phyloP scores from a whole-genome alignment of 495 filamentous ascomycete genomes.

The Hypoxylon crocopeplum region DNA sequence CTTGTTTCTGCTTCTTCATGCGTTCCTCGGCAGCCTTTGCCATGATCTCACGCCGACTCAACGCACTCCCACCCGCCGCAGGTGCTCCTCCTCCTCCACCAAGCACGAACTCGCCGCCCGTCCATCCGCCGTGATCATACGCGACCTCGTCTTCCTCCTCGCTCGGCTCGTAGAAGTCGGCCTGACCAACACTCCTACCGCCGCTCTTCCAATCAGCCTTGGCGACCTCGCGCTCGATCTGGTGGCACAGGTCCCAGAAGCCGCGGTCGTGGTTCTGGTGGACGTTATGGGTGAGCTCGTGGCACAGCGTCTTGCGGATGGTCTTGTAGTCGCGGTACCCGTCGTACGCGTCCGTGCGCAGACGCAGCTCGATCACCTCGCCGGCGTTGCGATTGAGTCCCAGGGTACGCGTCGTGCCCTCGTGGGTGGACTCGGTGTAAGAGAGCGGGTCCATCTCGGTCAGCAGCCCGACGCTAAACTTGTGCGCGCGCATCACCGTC shows the following conservation, averaged over 20 bases:
- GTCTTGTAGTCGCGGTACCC: conserved; percentile 91
- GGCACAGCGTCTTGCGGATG: conserved; percentile 90
- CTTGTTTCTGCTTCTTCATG: conserved; percentile 61
- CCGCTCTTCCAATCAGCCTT: conserved; percentile 74
- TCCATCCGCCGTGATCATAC: conserved; percentile 84
- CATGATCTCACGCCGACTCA: conserved; percentile 70
- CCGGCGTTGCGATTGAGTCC: conserved; percentile 89
- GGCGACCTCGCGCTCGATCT: conserved; percentile 89
- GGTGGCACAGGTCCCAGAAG: conserved; percentile 86
- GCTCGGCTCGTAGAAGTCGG: conserved; percentile 71
- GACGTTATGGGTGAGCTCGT: conserved; percentile 94
- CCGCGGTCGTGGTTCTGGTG: conserved; percentile 79
- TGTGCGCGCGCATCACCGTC: conserved; percentile 79
- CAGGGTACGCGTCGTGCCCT: conserved; percentile 73
- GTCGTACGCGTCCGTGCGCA: conserved; percentile 92
- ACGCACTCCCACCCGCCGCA: conserved; percentile 22
- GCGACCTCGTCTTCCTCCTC: conserved; percentile 67
- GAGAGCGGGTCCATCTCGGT: conserved; percentile 93
- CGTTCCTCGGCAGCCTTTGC: conserved; percentile 79
- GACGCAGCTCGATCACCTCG: conserved; percentile 87
- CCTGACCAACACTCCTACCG: conserved; percentile 66
- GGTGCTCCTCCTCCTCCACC: conserved; percentile 58
- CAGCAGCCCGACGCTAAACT: conserved; percentile 83
- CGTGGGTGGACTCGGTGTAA: conserved; percentile 72
- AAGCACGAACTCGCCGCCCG: conserved; percentile 84